Percentiles rank a stretch among this genome's conserved stretches.
Conservation (phyloP, 192 early-diverging fungal species). For the Mortierella antarctica region DNA sequence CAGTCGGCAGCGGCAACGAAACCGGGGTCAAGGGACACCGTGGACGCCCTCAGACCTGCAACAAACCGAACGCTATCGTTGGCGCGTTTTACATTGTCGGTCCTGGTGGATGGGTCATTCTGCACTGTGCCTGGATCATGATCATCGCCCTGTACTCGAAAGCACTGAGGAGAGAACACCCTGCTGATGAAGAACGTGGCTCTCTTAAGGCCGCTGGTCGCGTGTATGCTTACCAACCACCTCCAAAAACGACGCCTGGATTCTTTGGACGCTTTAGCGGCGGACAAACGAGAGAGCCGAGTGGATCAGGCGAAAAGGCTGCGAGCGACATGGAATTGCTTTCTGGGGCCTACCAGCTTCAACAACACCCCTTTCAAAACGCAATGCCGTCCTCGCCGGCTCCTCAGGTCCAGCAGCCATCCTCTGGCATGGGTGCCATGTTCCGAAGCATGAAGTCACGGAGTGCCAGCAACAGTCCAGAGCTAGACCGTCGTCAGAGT, state of each 20-base stretch:
- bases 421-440: neutral
- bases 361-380: constrained; percentile 12
- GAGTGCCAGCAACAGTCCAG: neutral
- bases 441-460: constrained; percentile 2
- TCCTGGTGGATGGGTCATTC: constrained; percentile 41
- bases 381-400: neutral
- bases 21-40: neutral
- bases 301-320: neutral
- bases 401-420: neutral
- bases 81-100: constrained; percentile 29
- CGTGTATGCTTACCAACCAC: neutral
- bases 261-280: too few species aligned
- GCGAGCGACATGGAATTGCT: neutral
- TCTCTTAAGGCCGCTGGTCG: neutral
- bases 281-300: too few species aligned
- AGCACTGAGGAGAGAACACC: constrained; percentile 18
- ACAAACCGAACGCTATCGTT: constrained; percentile 2
- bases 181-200: constrained; percentile 16
- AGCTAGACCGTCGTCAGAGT: neutral
- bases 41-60: constrained; percentile 5
- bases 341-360: constrained; percentile 1
- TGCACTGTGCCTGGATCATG: constrained; percentile 39
- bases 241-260: too few species aligned
- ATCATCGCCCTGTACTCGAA: constrained; percentile 39
- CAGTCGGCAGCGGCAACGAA: neutral